phyloP scores from a whole-genome alignment of 805 yeast genomes.

The Candida quercuum region DNA sequence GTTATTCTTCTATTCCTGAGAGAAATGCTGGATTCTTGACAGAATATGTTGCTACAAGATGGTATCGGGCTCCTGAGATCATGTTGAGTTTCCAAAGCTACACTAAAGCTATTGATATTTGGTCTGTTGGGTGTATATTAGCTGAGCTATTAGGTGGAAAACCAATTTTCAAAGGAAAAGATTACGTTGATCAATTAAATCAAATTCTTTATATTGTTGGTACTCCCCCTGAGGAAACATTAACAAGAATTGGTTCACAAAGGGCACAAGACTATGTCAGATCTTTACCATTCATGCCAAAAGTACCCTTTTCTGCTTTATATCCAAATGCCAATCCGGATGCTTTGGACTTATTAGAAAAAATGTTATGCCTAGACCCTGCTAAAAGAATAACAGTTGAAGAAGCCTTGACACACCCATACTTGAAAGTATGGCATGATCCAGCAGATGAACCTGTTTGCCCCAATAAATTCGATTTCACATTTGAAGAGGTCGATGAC shows the following conservation, averaged over 20 bases:
- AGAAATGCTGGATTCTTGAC: slow-evolving; percentile 92
- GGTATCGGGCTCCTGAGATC: slow-evolving; percentile 99
- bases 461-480: slow-evolving; percentile 73
- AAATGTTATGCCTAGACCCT: slow-evolving; percentile 86
- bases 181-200: slow-evolving; percentile 91
- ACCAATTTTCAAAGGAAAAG: slow-evolving; percentile 92
- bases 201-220: slow-evolving; percentile 85
- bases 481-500: slow-evolving; percentile 78
- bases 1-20: slow-evolving; percentile 76
- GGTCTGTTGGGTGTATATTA: slow-evolving; percentile 97
- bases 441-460: slow-evolving; percentile 89
- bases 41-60: slow-evolving; percentile 96
- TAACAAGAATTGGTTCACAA: slow-evolving; percentile 69
- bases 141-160: slow-evolving; percentile 90
- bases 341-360: slow-evolving; percentile 75
- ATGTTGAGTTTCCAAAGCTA: slow-evolving; percentile 92
- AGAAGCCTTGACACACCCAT: slow-evolving; percentile 86
- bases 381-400: slow-evolving; percentile 77
- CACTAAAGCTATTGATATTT: slow-evolving; percentile 93
- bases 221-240: slow-evolving; percentile 77
- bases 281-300: slow-evolving; percentile 77
- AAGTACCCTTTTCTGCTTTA: slow-evolving; percentile 60
- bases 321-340: slow-evolving; percentile 85
- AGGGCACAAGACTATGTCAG: slow-evolving; percentile 91
- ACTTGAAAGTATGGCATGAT: slow-evolving; percentile 85